phyloP scores from a whole-genome alignment of 345 rosid genomes.

The Ailanthus altissimus region DNA sequence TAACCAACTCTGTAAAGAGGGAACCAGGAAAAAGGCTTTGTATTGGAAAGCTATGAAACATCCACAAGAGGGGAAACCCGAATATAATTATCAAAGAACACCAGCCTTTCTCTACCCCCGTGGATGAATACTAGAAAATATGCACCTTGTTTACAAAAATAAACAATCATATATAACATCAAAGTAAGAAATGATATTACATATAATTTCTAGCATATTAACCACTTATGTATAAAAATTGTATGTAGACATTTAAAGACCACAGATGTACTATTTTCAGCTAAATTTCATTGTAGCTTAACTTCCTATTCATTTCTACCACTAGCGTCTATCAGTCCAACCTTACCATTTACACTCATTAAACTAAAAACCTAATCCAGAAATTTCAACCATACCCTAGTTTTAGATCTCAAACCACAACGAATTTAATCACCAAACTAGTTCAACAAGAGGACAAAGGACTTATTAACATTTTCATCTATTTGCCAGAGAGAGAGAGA shows the following conservation, averaged over 20 bases:
- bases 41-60: neutral
- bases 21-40: neutral
- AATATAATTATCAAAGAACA: neutral
- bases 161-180: neutral
- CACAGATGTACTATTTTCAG: neutral
- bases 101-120: neutral
- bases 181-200: neutral
- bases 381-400: neutral
- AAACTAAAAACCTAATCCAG: neutral
- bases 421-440: neutral
- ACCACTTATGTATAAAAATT: neutral
- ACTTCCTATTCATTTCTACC: constrained; percentile 6
- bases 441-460: too few species aligned
- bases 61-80: neutral
- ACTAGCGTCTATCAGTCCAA: neutral
- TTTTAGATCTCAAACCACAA: neutral
- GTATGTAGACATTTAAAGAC: neutral
- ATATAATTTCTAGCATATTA: neutral
- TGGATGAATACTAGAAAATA: neutral
- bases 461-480: too few species aligned
- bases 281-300: neutral
- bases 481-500: too few species aligned
- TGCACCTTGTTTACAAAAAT: neutral
- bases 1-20: neutral
- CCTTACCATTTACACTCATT: neutral